Evolutionary conservation across 2,329 filamentous ascomycete genomes (phyloP), one percentile per base, ranked within the genome.

Genomic region (Teratosphaeria zuluensis): DNA sequence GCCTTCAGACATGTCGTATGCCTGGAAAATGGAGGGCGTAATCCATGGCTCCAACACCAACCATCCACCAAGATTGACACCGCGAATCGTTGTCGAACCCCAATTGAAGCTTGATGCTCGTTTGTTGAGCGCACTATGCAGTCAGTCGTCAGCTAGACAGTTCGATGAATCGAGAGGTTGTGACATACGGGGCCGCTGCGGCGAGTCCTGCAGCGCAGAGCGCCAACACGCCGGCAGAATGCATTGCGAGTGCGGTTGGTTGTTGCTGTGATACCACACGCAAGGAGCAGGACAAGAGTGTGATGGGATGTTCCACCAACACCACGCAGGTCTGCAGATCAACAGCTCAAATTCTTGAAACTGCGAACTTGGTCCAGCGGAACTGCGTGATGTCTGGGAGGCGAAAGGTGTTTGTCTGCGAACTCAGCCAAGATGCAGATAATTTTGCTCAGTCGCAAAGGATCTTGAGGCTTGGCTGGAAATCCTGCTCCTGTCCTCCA

Each of bases 21-120:
- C 53, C 61, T 76, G 69, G 65, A 83, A 84, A 54, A 84, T 74
- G 1, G 79, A 81, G n/a, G 81, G 81, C 4, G 80, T 83, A 56
- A 84, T 84, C 79, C 79, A 82, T 33, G 68, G 59, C 57, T 67
- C 61, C 16, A 80, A 70, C 9, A 80, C 73, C 19, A 80, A 67
- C 78, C 78, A 80, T 46, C 78, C 78, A 31, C 78, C 78, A 60
- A 80, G 72, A 56, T 79, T 80, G n/a, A 80, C 73, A 38, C 78
- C 78, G 46, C 73, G 72, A n/a, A 83, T 76, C 62, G 77, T 79
- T 35, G 77, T 73, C 12, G 68, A 66, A n/a, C 77, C 78, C 75
- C 78, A 83, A 21, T 70, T 66, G 68, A 81, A 82, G 52, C 65
- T 69, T 3, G 74, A 74, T 30, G 64, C 54, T 19, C 59, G 60